Evolutionary conservation across 257 asterid species (phyloP).

Genomic region (Penstemon davidsonii): DNA sequence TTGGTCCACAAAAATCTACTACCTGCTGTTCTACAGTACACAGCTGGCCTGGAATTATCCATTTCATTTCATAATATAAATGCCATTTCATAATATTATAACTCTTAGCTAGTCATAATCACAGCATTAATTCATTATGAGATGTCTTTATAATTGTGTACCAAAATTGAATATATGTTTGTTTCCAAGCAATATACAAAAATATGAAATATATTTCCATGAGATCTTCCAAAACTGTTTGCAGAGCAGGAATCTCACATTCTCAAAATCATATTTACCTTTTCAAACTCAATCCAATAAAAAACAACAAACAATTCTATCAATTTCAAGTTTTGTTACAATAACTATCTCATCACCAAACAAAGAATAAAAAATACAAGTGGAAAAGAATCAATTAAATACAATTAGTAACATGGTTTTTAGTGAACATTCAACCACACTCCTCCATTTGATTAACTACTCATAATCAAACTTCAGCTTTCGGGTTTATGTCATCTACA

Average conservation of each 20-base stretch:
- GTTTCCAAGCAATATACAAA: no score
- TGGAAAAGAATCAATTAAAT: slow-evolving; percentile 48
- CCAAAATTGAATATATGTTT: no score
- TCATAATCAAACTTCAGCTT: background rate
- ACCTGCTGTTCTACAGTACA: background rate
- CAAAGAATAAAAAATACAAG: slow-evolving; percentile 23
- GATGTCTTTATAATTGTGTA: no score
- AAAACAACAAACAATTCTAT: slow-evolving; percentile 29
- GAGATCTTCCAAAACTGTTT: background rate
- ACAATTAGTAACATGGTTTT: slow-evolving; percentile 23
- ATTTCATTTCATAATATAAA: slow-evolving; percentile 1
- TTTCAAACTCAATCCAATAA: slow-evolving; percentile 21
- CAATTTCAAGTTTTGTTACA: slow-evolving; percentile 25
- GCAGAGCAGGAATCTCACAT: background rate
- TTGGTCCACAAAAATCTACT: slow-evolving; percentile 29
- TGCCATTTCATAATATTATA: background rate
- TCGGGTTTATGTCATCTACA: slow-evolving; percentile 52
- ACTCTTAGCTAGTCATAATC: no score
- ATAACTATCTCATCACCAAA: slow-evolving; percentile 14
- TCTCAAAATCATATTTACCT: background rate
- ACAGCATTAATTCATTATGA: background rate
- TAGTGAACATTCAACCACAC: slow-evolving; percentile 24
- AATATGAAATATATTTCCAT: background rate
- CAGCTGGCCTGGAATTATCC: slow-evolving; percentile 34
- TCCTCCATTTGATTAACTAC: background rate